A percentile compares a stretch with the other conserved stretches of the same genome.
Evolutionary conservation across 169 alveolate genomes (phyloP).

Genomic region (Cryptosporidium parvum): DNA sequence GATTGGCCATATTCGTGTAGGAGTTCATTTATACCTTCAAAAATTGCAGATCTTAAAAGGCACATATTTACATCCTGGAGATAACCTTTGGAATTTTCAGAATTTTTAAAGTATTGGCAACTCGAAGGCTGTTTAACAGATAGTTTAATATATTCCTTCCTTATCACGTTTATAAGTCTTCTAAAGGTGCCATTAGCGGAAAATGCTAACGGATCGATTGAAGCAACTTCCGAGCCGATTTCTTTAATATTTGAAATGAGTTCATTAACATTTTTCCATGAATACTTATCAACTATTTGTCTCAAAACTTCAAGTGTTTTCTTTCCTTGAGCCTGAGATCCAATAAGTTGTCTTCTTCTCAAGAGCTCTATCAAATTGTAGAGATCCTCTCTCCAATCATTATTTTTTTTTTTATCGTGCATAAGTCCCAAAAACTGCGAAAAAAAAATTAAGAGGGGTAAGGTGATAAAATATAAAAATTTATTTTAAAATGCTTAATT

Average conservation of each 20-base stretch:
- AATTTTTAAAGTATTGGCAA: background rate
- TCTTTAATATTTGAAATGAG: slow-evolving; percentile 7
- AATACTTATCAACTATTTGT: slow-evolving; percentile 46
- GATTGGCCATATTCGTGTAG: slow-evolving; percentile 67
- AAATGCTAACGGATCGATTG: slow-evolving; percentile 64
- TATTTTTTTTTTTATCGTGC: slow-evolving; percentile 58
- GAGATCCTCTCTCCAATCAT: slow-evolving; percentile 66
- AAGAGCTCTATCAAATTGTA: slow-evolving; percentile 35
- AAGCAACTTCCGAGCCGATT: slow-evolving; percentile 35
- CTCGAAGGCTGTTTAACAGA: background rate
- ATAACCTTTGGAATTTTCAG: background rate
- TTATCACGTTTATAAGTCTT: slow-evolving; percentile 47
- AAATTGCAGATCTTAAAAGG: slow-evolving; percentile 49
- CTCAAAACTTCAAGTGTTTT: slow-evolving; percentile 61
- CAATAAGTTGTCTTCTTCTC: slow-evolving; percentile 50
- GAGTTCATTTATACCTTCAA: slow-evolving; percentile 72
- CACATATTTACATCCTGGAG: slow-evolving; percentile 19
- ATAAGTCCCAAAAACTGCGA: background rate
- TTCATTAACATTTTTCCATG: slow-evolving; percentile 66
- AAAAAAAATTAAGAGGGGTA: slow-evolving; percentile 17
- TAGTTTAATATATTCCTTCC: slow-evolving; percentile 43
- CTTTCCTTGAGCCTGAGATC: slow-evolving; percentile 56
- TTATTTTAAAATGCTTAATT: slow-evolving; percentile 18
- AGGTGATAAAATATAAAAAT: background rate
- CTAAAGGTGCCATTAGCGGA: slow-evolving; percentile 33